A percentile compares a stretch with the other conserved stretches of the same genome.
phyloP scores from a whole-genome alignment of 495 filamentous ascomycete species.

The Penicillium flavigenum region DNA sequence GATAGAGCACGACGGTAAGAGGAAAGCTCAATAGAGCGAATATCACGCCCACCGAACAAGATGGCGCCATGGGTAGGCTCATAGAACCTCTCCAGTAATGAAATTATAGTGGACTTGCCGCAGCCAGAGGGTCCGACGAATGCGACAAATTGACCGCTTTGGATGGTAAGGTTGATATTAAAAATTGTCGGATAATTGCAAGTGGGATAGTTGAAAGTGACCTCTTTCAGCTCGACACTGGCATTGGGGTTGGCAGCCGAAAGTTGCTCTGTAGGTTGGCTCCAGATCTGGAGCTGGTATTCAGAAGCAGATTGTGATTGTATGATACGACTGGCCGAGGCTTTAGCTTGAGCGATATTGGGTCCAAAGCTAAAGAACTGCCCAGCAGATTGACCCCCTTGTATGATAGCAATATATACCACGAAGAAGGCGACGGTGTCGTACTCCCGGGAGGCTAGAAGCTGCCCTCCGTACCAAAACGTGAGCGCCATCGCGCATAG shows the following conservation, averaged over 20 bases:
- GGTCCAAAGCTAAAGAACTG: slow-evolving; percentile 51
- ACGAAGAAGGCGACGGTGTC: slow-evolving; percentile 54
- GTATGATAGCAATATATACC: slow-evolving; percentile 59
- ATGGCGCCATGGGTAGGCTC: slow-evolving; percentile 40
- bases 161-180: slow-evolving; percentile 44
- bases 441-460: slow-evolving; percentile 54
- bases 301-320: too few relatives aligned
- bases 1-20: slow-evolving; percentile 45
- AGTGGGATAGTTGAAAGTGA: slow-evolving; percentile 61
- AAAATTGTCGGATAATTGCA: slow-evolving; percentile 51
- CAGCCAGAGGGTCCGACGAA: slow-evolving; percentile 71
- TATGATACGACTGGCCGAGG: slow-evolving; percentile 53
- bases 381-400: slow-evolving; percentile 53
- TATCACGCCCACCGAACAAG: slow-evolving; percentile 39
- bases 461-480: slow-evolving; percentile 60
- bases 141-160: slow-evolving; percentile 64
- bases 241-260: too few relatives aligned
- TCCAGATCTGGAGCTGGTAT: too few relatives aligned
- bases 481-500: slow-evolving; percentile 57
- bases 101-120: slow-evolving; percentile 70
- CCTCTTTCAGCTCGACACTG: slow-evolving; percentile 42
- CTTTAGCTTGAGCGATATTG: slow-evolving; percentile 56
- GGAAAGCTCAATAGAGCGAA: slow-evolving; percentile 31
- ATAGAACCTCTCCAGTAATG: slow-evolving; percentile 66
- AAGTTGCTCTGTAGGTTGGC: too few relatives aligned